These are phyloP conservation scores for Geotrichum ghanense DNA, from an alignment of 805 yeast species.

Conservation along the genomic window DNA sequence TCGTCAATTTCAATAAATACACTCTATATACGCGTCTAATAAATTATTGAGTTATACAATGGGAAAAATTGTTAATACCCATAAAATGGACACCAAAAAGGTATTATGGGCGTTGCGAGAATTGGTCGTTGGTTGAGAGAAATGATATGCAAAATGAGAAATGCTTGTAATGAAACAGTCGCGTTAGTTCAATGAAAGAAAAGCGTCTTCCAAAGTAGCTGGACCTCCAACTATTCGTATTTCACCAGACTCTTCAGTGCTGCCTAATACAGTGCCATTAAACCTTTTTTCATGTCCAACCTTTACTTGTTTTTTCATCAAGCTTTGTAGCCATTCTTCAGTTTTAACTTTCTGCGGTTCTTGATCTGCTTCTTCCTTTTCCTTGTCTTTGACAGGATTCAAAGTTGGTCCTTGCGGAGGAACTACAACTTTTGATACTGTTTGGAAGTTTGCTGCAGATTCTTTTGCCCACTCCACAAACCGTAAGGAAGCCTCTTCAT, in stretches of 20 bases:
- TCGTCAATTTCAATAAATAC: conserved; percentile 22
- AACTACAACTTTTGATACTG: conserved; percentile 8
- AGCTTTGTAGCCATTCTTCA: conserved; percentile 23
- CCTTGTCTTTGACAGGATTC: conserved; percentile 1
- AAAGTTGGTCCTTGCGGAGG: conserved; percentile 5
- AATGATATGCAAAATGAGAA: too few species aligned
- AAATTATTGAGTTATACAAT: background rate
- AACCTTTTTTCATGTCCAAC: conserved; percentile 26
- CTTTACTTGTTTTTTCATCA: conserved; percentile 23
- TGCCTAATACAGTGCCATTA: conserved; percentile 21
- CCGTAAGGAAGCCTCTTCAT: conserved; percentile 30
- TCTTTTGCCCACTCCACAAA: conserved; percentile 49
- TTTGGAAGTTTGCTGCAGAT: conserved; percentile 33
- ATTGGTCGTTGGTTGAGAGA: too few species aligned
- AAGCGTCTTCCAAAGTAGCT: conserved; percentile 5
- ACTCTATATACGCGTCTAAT: background rate
- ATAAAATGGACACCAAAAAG: too few species aligned
- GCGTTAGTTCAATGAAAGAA: background rate
- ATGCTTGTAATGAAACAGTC: background rate
- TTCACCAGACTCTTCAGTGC: conserved; percentile 5
- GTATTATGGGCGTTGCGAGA: too few species aligned
- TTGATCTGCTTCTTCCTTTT: background rate
- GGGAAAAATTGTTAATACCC: too few species aligned
- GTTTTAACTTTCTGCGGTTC: conserved; percentile 1
- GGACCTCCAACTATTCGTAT: conserved; percentile 13